Base-by-base conservation (phyloP, 139 green algal species). In the Pleodorina starrii region DNA sequence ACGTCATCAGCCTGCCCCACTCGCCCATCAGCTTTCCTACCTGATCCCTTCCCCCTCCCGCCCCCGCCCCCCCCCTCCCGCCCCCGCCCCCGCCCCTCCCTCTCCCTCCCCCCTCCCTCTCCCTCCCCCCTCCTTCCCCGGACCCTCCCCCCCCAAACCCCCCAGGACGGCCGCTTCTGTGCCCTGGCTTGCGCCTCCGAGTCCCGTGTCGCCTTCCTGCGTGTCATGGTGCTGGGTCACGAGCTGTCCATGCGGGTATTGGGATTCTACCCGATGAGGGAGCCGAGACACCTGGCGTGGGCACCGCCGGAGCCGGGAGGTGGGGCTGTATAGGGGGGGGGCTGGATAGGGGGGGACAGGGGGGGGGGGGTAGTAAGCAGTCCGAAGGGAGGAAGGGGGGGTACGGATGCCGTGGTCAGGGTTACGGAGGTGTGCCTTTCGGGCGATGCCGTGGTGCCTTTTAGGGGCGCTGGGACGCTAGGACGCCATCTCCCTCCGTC, bases 221-320 rank as follows among this genome's bases (percentile, higher is more conserved):
- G 88, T 14, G 42, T 88, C 59, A 59, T 89, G 43, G 71, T 46
- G 16, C 43, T 80, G 19, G 81, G 81, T 4, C 48, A 83, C 42
- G 35, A 80, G 74, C 9, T 86, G 16, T 86, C 79, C 10, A 75
- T 92, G 77, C 90, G 86, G 1, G 66, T 90, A 27, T 50, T 92
- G 66, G 90, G 90, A 23, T 92, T 92, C 90, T 92, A 92, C 69
- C 38, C 68, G 5, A 60, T 92, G 29, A 19, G 59, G 9, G 76
- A 88, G 50, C 90, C 90, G 2, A 50, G 51, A 25, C 66, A 86
- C 68, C 90, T 92, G 29, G 89, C 89, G 23, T 92, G 85, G 73
- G 83, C 81, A 50, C 89, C 89, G 60, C 72, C 89, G 68, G 68
- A 87, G 40, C 50, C 60, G 16, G 82, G 82, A 48, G 59, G 81